Evolutionary conservation across 2,329 filamentous ascomycete species (phyloP).

Genomic region (Neonectria sp.): DNA sequence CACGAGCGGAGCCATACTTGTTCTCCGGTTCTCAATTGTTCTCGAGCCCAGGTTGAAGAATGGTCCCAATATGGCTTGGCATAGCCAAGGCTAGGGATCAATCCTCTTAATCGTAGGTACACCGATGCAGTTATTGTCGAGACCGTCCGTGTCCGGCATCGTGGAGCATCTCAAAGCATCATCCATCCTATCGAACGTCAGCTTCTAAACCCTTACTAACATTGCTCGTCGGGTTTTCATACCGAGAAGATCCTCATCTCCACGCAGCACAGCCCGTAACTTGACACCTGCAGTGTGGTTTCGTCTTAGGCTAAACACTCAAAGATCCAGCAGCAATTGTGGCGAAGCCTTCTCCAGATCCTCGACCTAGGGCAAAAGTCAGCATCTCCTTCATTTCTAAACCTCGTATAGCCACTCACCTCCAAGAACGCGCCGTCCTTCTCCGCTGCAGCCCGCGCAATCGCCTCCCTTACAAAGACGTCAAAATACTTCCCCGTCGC

Average conservation of each 20-base stretch:
- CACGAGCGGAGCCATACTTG: not conserved
- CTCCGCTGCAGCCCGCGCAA: slow-evolving; percentile 83
- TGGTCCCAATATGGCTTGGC: not conserved
- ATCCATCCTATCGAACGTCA: not conserved
- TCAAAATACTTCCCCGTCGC: slow-evolving; percentile 90
- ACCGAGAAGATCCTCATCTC: not conserved
- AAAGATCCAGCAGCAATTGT: slow-evolving; percentile 90
- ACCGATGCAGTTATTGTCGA: not conserved
- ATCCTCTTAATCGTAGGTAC: not conserved
- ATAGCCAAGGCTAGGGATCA: not conserved
- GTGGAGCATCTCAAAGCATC: not conserved
- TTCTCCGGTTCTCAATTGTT: not conserved
- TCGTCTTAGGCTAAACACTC: slow-evolving; percentile 29
- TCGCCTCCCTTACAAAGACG: slow-evolving; percentile 90
- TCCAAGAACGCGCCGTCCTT: slow-evolving; percentile 80
- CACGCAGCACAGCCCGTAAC: not conserved
- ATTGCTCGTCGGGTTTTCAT: no score
- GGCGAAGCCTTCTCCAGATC: slow-evolving; percentile 91
- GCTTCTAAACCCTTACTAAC: not conserved
- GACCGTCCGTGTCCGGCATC: not conserved
- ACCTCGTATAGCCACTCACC: slow-evolving; percentile 62
- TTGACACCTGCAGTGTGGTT: not conserved
- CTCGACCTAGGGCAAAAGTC: slow-evolving; percentile 72
- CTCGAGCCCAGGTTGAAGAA: not conserved
- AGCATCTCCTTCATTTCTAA: slow-evolving; percentile 16